Evolutionary conservation across 2,329 filamentous ascomycete species (phyloP), one percentile per base, ranked within the genome.

Genomic region (Penicillium griseofulvum): DNA sequence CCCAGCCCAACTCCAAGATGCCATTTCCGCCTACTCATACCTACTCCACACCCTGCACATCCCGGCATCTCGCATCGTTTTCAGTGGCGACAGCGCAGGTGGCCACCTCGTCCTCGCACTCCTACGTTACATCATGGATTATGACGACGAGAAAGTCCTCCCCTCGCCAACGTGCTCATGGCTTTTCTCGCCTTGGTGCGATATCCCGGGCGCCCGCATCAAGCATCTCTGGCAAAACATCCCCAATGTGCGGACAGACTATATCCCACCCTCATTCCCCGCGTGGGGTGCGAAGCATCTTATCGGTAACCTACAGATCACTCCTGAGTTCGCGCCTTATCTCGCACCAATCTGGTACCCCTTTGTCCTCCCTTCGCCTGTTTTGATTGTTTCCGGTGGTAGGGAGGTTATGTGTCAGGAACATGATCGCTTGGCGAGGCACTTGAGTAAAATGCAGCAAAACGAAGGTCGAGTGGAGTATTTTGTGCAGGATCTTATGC

Each of bases 71-170:
- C 64, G 58, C 6, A 65, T 66, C 26, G 36, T 65, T 4, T 34
- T 66, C 19, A 57, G 52, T 6, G 63, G 64, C 44, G 64, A 66
- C 43, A 62, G 58, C n/a, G 57, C 63, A 24, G 63, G 64, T 12
- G 54, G 54, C 22, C 64, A 59, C n/a, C 51, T 62, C 28, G 58
- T 44, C 17, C 26, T 65, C 19, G 62, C 58, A 3, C 55, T 66
- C 2, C 16, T 66, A 17, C 62, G 64, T 41, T 65, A 65, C 42
- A 57, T 63, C 14, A 44, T 22, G 19, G 41, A 57, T 33, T 49
- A 52, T 5, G 39, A 49, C 4, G 44, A 56, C n/a, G 42, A 57
- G n/a, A 37, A 17, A 4, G 17, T 41, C 9, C 52, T 57, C 1
- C 56, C 58, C 5, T 39, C 38, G 8, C 52, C 61, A 16, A 57